Percentiles rank a stretch among this genome's conserved stretches.
Conservation (phyloP, 1,139 yeast genomes). For the Zygotorulaspora mrakii region DNA sequence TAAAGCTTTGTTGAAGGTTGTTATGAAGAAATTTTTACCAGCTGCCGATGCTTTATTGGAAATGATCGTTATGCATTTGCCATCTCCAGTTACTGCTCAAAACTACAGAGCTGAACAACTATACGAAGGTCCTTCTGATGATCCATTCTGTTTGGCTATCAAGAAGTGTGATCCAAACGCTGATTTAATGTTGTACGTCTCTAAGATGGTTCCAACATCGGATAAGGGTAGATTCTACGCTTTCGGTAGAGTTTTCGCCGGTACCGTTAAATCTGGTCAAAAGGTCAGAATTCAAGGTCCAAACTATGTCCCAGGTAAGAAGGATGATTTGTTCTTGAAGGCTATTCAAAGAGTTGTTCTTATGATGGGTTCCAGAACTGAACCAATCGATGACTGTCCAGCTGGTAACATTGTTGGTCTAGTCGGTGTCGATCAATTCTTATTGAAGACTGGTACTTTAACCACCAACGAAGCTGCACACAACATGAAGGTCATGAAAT, state of each 20-base stretch:
- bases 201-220: slow-evolving; percentile 99
- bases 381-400: slow-evolving; percentile 98
- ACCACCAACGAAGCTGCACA: slow-evolving; percentile 96
- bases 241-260: slow-evolving; percentile 99
- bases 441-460: slow-evolving; percentile 98
- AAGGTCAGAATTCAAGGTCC: slow-evolving; percentile 99
- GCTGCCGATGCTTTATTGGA: slow-evolving; percentile 99
- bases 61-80: slow-evolving; percentile 97
- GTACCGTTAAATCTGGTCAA: slow-evolving; percentile 98
- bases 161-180: slow-evolving; percentile 98
- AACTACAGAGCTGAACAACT: slow-evolving; percentile 98
- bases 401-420: slow-evolving; percentile 99
- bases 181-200: slow-evolving; percentile 98
- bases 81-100: slow-evolving; percentile 99
- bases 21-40: slow-evolving; percentile 99
- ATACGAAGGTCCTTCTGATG: slow-evolving; percentile 99
- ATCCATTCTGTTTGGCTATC: slow-evolving; percentile 85
- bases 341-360: slow-evolving; percentile 98
- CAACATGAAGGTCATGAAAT: slow-evolving; percentile 99
- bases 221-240: slow-evolving; percentile 99
- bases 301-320: slow-evolving; percentile 97
- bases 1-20: slow-evolving; percentile 96
- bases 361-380: slow-evolving; percentile 99
- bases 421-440: slow-evolving; percentile 99
- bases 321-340: slow-evolving; percentile 95